Conservation (phyloP, 305 asterid genomes). For the Ilex paraguariensis region DNA sequence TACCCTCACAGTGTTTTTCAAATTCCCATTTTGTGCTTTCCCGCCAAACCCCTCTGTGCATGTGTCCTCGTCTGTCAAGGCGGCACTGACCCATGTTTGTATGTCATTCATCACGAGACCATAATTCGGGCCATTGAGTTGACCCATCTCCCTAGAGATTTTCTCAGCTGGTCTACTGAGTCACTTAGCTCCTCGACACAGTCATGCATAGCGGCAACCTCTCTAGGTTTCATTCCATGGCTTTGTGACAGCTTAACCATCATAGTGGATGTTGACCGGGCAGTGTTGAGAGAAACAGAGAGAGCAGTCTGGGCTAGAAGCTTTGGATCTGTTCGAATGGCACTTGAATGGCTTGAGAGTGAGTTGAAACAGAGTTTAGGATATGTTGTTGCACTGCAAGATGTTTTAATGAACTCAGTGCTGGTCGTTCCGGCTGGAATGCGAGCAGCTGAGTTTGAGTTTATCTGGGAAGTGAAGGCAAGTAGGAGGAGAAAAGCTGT, state of each 20-base stretch:
- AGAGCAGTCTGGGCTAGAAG: conserved; percentile 58
- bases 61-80: conserved; percentile 71
- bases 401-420: conserved; percentile 42
- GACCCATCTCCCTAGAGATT: conserved; percentile 44
- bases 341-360: conserved; percentile 42
- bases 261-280: conserved; percentile 33
- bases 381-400: conserved; percentile 54
- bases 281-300: conserved; percentile 35
- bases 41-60: conserved; percentile 66
- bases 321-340: conserved; percentile 41
- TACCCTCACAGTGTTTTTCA: conserved; percentile 33
- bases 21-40: conserved; percentile 29
- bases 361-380: conserved; percentile 59
- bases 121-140: conserved; percentile 27
- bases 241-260: conserved; percentile 29
- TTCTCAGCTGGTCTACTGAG: conserved; percentile 36
- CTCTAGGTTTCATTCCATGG: conserved; percentile 38
- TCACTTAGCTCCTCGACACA: conserved; percentile 62
- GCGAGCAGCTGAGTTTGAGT: conserved; percentile 16
- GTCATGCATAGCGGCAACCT: conserved; percentile 54
- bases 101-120: conserved; percentile 31
- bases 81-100: conserved; percentile 80
- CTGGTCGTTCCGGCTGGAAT: conserved; percentile 10
- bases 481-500: background rate
- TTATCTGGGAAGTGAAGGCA: background rate